Percentiles rank a stretch among this genome's conserved stretches.
phyloP scores from a whole-genome alignment of 1,284 basidiomycete genomes.

The Rhodotorula sp. region DNA sequence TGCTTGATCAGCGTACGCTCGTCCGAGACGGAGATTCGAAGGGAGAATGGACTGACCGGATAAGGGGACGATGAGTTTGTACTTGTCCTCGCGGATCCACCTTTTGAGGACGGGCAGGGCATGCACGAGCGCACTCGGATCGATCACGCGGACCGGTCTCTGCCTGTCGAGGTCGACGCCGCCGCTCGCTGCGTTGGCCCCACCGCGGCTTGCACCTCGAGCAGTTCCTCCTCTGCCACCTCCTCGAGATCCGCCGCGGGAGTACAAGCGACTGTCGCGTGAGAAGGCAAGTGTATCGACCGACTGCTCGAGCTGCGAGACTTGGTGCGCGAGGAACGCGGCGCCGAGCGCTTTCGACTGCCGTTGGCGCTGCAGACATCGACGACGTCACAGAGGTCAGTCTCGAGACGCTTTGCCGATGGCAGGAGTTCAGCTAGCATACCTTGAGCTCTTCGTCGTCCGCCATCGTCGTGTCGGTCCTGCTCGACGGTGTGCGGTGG shows the following conservation, averaged over 20 bases:
- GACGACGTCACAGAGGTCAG: background rate
- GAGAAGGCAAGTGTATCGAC: conserved; percentile 35
- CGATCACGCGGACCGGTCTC: conserved; percentile 21
- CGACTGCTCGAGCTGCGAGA: conserved; percentile 25
- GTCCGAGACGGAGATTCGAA: background rate
- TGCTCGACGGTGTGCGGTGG: too few species aligned
- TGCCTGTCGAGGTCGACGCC: background rate
- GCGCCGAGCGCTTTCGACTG: conserved; percentile 31
- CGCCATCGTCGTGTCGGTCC: background rate
- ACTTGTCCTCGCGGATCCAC: conserved; percentile 33
- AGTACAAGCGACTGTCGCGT: conserved; percentile 8
- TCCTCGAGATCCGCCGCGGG: background rate
- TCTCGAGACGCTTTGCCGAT: too few species aligned
- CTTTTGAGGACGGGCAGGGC: conserved; percentile 37
- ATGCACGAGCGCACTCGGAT: conserved; percentile 35
- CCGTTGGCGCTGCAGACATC: conserved; percentile 17
- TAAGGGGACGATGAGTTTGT: conserved; percentile 34
- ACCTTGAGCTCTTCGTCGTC: conserved; percentile 17
- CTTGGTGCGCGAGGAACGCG: conserved; percentile 39
- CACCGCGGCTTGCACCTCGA: conserved; percentile 5
- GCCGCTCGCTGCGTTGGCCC: background rate
- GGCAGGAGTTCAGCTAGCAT: background rate
- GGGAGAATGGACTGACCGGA: conserved; percentile 19
- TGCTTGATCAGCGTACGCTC: background rate
- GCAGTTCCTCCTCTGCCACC: background rate